Evolutionary conservation across 179 eudicot species (phyloP).

Genomic region (Patellifolia procumbens): DNA sequence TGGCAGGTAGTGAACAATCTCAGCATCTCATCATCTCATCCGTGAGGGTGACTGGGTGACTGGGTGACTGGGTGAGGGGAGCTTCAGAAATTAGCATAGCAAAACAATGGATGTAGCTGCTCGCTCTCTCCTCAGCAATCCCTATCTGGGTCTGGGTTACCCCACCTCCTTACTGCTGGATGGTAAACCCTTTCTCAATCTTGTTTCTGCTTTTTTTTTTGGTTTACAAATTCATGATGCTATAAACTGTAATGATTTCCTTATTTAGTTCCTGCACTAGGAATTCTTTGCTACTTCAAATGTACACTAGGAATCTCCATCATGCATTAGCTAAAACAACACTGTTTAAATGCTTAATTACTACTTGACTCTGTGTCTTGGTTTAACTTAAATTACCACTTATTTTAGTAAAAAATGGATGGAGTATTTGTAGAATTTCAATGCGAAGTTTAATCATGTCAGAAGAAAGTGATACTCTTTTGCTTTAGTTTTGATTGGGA

Average conservation of each 20-base stretch:
- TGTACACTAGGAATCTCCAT: neutral
- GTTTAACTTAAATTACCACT: neutral
- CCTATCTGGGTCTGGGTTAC: neutral
- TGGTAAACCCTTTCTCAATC: conserved; percentile 12
- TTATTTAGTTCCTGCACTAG: neutral
- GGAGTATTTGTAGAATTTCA: neutral
- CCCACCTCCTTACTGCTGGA: conserved; percentile 4
- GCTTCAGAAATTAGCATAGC: no score
- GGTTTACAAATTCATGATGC: neutral
- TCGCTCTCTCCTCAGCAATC: conserved; percentile 12
- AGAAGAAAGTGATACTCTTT: neutral
- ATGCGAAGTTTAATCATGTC: neutral
- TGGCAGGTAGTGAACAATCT: neutral
- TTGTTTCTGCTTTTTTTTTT: neutral
- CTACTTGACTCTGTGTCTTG: neutral
- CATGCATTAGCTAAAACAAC: neutral
- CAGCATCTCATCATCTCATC: no score
- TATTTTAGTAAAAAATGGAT: neutral
- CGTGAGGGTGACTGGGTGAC: no score
- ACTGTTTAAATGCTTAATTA: neutral
- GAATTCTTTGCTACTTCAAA: neutral
- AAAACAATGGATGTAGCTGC: conserved; percentile 23
- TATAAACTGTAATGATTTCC: neutral
- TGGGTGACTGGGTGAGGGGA: no score
- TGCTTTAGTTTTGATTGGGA: neutral